phyloP scores from a whole-genome alignment of 1,284 basidiomycete genomes.

The Xerocomus cyaneibrunnescens region DNA sequence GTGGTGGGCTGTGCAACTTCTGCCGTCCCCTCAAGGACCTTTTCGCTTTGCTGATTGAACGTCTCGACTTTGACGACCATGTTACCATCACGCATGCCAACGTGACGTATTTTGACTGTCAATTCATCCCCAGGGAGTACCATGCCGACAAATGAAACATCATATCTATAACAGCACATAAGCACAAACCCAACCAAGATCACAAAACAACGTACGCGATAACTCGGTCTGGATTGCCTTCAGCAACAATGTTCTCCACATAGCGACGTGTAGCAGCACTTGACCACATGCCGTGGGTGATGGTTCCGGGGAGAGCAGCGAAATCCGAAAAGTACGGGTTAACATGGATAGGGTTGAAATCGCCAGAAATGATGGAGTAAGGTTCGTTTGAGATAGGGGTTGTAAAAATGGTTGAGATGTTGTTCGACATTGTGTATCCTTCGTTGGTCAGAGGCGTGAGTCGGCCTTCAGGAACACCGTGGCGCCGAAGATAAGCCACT shows the following conservation, averaged over 20 bases:
- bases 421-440: constrained; percentile 78
- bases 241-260: constrained; percentile 92
- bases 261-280: constrained; percentile 93
- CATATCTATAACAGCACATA: constrained; percentile 57
- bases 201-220: constrained; percentile 57
- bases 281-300: constrained; percentile 97
- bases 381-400: constrained; percentile 90
- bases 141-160: constrained; percentile 96
- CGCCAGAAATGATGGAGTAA: constrained; percentile 94
- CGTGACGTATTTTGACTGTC: constrained; percentile 85
- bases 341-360: constrained; percentile 98
- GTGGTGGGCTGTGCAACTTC: constrained; percentile 93
- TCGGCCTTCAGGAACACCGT: constrained; percentile 78
- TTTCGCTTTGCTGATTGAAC: constrained; percentile 82
- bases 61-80: constrained; percentile 93
- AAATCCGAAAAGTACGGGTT: constrained; percentile 98
- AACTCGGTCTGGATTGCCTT: constrained; percentile 91
- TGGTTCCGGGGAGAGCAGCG: constrained; percentile 92
- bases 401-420: constrained; percentile 61
- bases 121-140: constrained; percentile 93
- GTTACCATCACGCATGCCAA: constrained; percentile 89
- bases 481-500: constrained; percentile 88
- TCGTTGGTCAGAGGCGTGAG: constrained; percentile 79
- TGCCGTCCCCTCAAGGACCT: constrained; percentile 89
- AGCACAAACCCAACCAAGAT: constrained; percentile 2